These are phyloP conservation scores for Fomitopsis schrenkii DNA, from an alignment of 1,284 basidiomycete species.

Conservation along the genomic window DNA sequence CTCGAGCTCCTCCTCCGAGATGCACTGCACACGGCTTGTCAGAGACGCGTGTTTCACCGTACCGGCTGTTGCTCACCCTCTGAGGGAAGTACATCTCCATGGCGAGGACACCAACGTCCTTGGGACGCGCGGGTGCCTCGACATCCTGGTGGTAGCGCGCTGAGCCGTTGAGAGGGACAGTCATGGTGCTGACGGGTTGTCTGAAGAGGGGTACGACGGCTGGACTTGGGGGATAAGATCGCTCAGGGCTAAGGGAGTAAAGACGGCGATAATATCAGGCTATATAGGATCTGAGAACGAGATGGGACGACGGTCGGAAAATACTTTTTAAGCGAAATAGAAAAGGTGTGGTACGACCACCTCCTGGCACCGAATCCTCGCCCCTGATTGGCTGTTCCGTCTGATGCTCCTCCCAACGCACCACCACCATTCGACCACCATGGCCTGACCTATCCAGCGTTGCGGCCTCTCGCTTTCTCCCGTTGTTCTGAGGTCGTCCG, in stretches of 20 bases:
- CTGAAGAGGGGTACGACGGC: background rate
- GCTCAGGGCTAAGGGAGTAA: slow-evolving; percentile 1
- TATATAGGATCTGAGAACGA: slow-evolving; percentile 15
- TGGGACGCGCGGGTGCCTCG: slow-evolving; percentile 54
- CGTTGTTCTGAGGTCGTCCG: background rate
- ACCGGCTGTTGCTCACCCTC: slow-evolving; percentile 53
- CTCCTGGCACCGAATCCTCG: background rate
- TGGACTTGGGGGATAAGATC: slow-evolving; percentile 3
- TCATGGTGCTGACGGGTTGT: slow-evolving; percentile 19
- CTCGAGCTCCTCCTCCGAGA: slow-evolving; percentile 94
- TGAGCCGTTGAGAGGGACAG: slow-evolving; percentile 26
- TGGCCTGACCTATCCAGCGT: background rate
- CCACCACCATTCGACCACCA: background rate
- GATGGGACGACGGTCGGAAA: slow-evolving; percentile 21
- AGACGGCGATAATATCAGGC: slow-evolving; percentile 1
- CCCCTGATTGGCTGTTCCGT: slow-evolving; percentile 5
- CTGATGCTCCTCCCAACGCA: background rate
- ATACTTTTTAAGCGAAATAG: slow-evolving; percentile 12
- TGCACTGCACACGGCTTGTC: slow-evolving; percentile 53
- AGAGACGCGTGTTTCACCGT: slow-evolving; percentile 16
- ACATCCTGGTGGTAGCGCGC: slow-evolving; percentile 20
- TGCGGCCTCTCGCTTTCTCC: background rate
- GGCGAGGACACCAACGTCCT: slow-evolving; percentile 89
- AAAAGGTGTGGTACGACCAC: slow-evolving; percentile 6
- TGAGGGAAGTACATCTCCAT: slow-evolving; percentile 95